Conservation (phyloP, 345 rosid species). For the Acer negundo region DNA sequence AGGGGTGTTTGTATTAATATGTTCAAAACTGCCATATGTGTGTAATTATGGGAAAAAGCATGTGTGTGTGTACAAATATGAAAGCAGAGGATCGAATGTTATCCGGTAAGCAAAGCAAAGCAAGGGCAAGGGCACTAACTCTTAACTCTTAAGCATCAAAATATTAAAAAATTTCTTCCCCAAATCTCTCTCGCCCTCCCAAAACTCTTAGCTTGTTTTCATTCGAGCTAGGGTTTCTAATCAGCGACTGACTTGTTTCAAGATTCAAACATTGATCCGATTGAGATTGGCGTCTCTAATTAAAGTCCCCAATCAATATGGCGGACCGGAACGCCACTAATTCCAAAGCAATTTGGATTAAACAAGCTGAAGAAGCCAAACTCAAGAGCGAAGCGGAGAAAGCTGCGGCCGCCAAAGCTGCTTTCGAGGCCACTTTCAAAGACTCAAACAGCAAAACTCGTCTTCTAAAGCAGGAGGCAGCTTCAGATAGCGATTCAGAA, state of each 20-base stretch:
- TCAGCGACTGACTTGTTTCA: background rate
- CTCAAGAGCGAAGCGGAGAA: constrained; percentile 89
- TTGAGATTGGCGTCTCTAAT: background rate
- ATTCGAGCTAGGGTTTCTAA: background rate
- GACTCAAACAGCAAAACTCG: constrained; percentile 41
- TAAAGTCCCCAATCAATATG: constrained; percentile 25
- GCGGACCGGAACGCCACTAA: constrained; percentile 50
- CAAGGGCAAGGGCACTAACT: no score
- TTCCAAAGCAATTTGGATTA: constrained; percentile 86
- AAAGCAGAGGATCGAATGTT: no score
- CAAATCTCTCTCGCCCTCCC: no score
- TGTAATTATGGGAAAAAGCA: no score
- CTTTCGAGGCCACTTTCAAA: constrained; percentile 94
- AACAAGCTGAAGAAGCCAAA: constrained; percentile 96
- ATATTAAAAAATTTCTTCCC: no score
- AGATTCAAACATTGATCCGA: background rate
- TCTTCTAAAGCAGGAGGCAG: constrained; percentile 40
- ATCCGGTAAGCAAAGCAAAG: no score
- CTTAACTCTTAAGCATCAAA: no score
- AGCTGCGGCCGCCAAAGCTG: constrained; percentile 92
- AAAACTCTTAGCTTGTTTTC: no score
- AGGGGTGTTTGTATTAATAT: no score
- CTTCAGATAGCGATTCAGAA: constrained; percentile 72
- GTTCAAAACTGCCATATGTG: no score
- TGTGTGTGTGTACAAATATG: no score